Evolutionary conservation across 2,329 filamentous ascomycete species (phyloP), one percentile per base, ranked within the genome.

Genomic region (Pseudogymnoascus sp.): DNA sequence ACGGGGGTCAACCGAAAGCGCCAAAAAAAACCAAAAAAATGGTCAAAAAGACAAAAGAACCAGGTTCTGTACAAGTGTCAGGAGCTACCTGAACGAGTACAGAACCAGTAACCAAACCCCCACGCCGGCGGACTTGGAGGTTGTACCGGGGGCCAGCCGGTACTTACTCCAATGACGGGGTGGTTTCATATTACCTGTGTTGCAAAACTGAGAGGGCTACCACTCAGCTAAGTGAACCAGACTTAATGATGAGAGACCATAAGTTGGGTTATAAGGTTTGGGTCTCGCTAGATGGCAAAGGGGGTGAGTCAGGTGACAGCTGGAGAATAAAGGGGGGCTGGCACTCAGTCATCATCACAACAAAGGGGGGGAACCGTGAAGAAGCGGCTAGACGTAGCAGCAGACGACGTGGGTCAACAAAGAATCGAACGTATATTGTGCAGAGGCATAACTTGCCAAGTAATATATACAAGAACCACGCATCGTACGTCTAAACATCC

Each of bases 401-500:
- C 12, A 3, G n/a, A 18, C 43, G 9, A 50, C 6, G 25, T 12
- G 25, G n/a, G 43, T 50, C 28, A 50, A 30, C 43, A 54, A 18
- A 54, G 12, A 54, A 54, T 54, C 25, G 2, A n/a, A 54, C 43
- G 30, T 54, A 54, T 54, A 54, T 54, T 54, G 43, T 54, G 18
- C 43, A 33, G 43, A 18, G 25, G 25, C 43, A 18, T 54, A 54
- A 54, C n/a, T 33, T 54, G 25, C 43, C 43, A 54, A 11, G 25
- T 30, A 54, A 54, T 33, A 54, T 54, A 54, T 54, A 54, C 43
- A 54, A 7, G 43, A 54, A 54, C 25, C 43, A 54, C 43, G 12
- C 16, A 54, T 18, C 16, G 14, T 30, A 54, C 30, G 43, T 54
- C 30, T n/a, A 33, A 54, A 50, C 43, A 30, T 8, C 25, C 25